Evolutionary conservation across 2,329 filamentous ascomycete genomes (phyloP).

Genomic region (Arthrobotrys sinensis): DNA sequence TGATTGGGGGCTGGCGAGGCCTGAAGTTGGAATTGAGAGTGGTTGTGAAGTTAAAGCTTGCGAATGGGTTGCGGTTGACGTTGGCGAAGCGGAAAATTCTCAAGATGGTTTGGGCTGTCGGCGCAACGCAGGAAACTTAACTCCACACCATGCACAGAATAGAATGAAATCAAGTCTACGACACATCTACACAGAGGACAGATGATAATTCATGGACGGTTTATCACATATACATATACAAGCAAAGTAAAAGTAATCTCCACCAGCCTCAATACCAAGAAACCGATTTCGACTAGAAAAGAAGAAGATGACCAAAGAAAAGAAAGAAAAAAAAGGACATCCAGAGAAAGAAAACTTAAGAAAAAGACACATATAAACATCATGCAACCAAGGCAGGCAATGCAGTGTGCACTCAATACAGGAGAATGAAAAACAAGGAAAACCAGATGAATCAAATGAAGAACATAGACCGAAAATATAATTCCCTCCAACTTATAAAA

Average conservation of each 20-base stretch:
- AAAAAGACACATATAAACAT: conserved; percentile 3
- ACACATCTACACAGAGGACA: neutral
- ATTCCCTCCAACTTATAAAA: conserved; percentile 16
- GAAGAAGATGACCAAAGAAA: conserved; percentile 14
- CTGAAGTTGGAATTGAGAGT: neutral
- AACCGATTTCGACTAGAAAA: neutral
- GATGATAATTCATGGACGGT: conserved; percentile 1
- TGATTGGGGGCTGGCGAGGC: conserved; percentile 10
- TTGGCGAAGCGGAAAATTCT: conserved; percentile 51
- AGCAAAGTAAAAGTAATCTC: neutral
- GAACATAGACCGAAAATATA: conserved; percentile 14
- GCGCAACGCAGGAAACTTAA: conserved; percentile 27
- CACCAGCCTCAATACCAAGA: neutral
- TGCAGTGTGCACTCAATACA: conserved; percentile 27
- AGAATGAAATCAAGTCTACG: neutral
- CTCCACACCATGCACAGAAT: neutral
- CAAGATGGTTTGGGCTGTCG: conserved; percentile 1
- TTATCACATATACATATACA: conserved; percentile 56
- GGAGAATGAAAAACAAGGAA: conserved; percentile 4
- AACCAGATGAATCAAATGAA: conserved; percentile 7
- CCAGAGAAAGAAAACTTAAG: conserved; percentile 2
- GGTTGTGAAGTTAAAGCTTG: neutral
- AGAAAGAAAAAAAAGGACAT: neutral
- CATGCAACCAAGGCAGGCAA: conserved; percentile 42
- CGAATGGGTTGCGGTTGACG: neutral